Evolutionary conservation across 495 filamentous ascomycete genomes (phyloP), one percentile per base, ranked within the genome.

Genomic region (Penicillium daleae): DNA sequence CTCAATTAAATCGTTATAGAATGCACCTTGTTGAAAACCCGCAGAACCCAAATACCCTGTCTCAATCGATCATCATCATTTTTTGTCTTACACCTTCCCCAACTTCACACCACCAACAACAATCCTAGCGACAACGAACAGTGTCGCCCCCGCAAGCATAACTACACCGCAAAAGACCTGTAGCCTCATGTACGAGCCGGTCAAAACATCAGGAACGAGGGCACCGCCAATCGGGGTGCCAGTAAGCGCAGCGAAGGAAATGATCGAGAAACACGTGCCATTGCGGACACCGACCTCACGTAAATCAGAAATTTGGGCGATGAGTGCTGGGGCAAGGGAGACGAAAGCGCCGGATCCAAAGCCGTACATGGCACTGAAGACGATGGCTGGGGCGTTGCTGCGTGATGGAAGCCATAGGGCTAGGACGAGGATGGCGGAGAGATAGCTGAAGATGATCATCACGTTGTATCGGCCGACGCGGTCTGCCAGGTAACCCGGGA

Each of bases 181-280:
- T 52, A 92, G 54, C 27, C 84, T 82, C 4, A 80, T 66, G 70
- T 85, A 93, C 1, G 71, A 71, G 4, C 86, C 88, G 65, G 83
- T 66, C 54, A 76, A 24, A 58, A 87, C 77, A 17, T 75, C 71
- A 3, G 67, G 68, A 2, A 91, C 76, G 42, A 95, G 78, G 0
- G 87, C 88, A 10, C 91, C 90, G 5, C 85, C 90, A 70, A 94
- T 91, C 0, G 91, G 91, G 39, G 80, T 86, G 4, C 89, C 89
- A 0, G 84, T 87, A 57, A 95, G 72, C 1, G 85, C 87, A 26
- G 87, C 91, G 54, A 92, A 70, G 4, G 84, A 82, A 15, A 87
- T 77, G 32, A 86, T 74, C 29, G 85, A 81, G 68, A 92, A 92
- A 57, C 87, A 73, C 0, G 84, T 82, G 4, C 91, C 91, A n/a